Evolutionary conservation across 805 yeast species (phyloP), one percentile per base, ranked within the genome.

Genomic region (Lipomyces chichibuensis): DNA sequence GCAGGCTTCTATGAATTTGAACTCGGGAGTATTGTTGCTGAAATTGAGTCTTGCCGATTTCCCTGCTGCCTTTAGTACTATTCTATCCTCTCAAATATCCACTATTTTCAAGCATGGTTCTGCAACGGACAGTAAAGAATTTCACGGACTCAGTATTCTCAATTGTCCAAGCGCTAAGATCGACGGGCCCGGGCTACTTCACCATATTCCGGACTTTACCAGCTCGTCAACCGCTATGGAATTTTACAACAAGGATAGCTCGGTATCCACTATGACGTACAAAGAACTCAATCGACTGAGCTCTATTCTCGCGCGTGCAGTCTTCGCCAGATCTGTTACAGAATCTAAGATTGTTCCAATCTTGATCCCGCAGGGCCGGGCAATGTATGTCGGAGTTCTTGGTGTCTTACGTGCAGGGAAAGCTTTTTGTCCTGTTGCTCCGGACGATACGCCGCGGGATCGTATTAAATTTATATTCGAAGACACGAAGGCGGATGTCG

Each of bases 331-430:
- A n/a, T 14, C 23, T 4, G 8, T 29, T 13, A 54, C 39, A 25
- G 29, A 17, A 13, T 57, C 59, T 5, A n/a, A 32, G 13, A 64
- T 70, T 20, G 64, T 72, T 14, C 74, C 75, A 13, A 29, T 72
- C 11, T 25, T 72, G 35, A 43, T 72, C 9, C 67, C 73, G 2
- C 71, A 71, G 33, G 60, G 69, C n/a, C 69, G 67, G 3, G 66
- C 63, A 43, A 62, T 71, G 58, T 73, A 73, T 49, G 59, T 73
- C 17, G 55, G 59, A 6, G 61, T 73, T 11, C 61, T 73, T n/a
- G 75, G 73, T 6, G 60, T 71, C 20, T 57, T 73, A 14, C 64
- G 66, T 7, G 62, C 73, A 25, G 75, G 75, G 11, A 68, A 69
- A 32, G 69, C 73, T 2, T 73, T 68, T 55, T 70, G 73, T 62